Base-by-base conservation (phyloP, 176 grass and related monocot species). In the Ensete ventricosum region DNA sequence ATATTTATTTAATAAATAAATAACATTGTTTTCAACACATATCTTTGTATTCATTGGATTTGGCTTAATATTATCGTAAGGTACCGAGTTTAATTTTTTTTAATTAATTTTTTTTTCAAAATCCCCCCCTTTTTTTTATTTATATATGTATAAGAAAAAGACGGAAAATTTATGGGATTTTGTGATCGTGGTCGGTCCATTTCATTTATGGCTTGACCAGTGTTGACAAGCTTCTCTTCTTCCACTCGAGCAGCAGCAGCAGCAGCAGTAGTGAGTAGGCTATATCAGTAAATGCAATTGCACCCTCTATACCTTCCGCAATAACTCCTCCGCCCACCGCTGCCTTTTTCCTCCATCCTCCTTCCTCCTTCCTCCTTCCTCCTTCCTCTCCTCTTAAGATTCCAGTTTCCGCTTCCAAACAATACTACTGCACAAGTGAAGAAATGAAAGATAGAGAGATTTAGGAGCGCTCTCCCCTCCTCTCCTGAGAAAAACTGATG, bases 271-370 rank as follows among this genome's bases (percentile, higher is more conserved):
- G 34, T 10, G 22, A 60, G 63, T 20, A 65, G 10, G 16, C 71
- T 34, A 19, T 62, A 19, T 62, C 79, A 73, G 74, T 81, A 81
- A 81, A 81, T 81, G 71, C 79, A n/a, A 51, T 63, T 73, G 43
- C 54, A 81, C 79, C 68, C 55, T 74, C 79, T 74, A 55, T 49
- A 72, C 53, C 55, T 51, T 60, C 79, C 49, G 79, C 79, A 81
- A 64, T 81, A 81, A 81, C 79, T 81, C 68, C 54, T 52, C 54
- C 13, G 16, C 54, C 23, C 66, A 26, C 53, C 64, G 4, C 65
- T 14, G 13, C 26, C 59, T 52, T 16, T 49, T 52, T 22, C 54
- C 8, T 51, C 69, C 3, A 14, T 48, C 52, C 58, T 62, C 49
- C 52, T 27, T 3, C 25, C 54, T 20, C 62, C 8, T 52, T 20